Base-by-base conservation (phyloP, 345 rosid species). In the Mercurialis annua region DNA sequence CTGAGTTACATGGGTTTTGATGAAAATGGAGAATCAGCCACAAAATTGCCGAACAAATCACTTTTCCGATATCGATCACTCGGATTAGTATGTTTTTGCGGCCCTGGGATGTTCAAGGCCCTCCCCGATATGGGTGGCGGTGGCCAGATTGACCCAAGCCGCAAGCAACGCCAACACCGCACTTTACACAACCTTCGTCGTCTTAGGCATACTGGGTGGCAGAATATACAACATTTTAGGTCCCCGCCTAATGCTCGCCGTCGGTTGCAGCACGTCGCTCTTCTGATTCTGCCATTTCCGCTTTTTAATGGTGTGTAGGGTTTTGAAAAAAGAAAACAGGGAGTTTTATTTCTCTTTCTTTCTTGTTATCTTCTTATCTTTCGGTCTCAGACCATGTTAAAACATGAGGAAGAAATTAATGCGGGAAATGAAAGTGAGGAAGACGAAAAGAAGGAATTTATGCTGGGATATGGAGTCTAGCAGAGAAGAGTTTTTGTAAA, bases 81-180 rank as follows among this genome's bases (percentile, higher is more conserved):
- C 48, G 98, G 96, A 1, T 68, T 92, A 7, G 98, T 92, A 49
- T 92, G 98, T 64, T 92, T 92, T 76, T 92, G 98, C 65, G 90
- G 97, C 42, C 98, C 98, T 0, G 96, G 96, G 1, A 92, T 92
- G 92, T 92, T 90, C 81, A 92, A 92, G 64, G 98, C 98, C 29
- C 86, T 92, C 64, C 82, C 94, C 33, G 98, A 97, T 6, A 87
- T 92, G 98, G 98, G 98, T 20, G 98, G 92, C 1, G 97, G 94
- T 0, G 98, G 97, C 18, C 98, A 92, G 74, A 81, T 90, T 4
- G 84, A 92, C 59, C 75, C 77, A 51, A 87, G 98, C 98, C 16
- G 78, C 87, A 44, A 82, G 90, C 85, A 92, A 90, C 77, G 92
- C 98, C 61, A 80, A 79, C 78, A 88, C 90, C n/a, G 94, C 94